Evolutionary conservation across 1,284 basidiomycete genomes (phyloP).

Genomic region (Cutaneotrichosporon cavernicola): DNA sequence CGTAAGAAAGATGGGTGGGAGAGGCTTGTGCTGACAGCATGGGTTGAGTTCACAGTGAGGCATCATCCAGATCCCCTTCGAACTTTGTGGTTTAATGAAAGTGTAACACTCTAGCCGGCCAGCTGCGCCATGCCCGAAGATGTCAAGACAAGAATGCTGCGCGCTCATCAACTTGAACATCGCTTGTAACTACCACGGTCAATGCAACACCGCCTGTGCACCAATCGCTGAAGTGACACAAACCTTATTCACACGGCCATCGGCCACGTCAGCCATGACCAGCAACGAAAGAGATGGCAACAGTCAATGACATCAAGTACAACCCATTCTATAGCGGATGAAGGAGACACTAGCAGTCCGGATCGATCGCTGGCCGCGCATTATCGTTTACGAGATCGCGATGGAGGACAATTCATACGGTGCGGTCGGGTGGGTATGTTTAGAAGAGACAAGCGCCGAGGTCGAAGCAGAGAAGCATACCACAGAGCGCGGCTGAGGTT

Average conservation of each 20-base stretch:
- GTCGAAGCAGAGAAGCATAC: conserved; percentile 19
- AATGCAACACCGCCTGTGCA: too few species aligned
- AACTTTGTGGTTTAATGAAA: too few species aligned
- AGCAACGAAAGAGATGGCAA: not conserved
- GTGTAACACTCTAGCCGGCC: too few species aligned
- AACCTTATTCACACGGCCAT: not conserved
- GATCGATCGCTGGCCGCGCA: not conserved
- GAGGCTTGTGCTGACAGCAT: too few species aligned
- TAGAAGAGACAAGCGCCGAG: conserved; percentile 27
- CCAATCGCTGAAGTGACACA: too few species aligned
- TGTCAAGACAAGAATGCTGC: too few species aligned
- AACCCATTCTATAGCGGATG: conserved; percentile 6
- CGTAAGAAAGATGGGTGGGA: not conserved
- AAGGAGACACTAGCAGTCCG: not conserved
- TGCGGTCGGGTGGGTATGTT: not conserved
- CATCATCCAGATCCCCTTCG: too few species aligned
- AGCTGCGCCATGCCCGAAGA: too few species aligned
- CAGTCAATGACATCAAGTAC: conserved; percentile 3
- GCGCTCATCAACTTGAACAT: too few species aligned
- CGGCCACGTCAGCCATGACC: not conserved
- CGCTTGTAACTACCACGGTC: too few species aligned
- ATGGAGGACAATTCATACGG: not conserved
- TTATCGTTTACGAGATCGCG: not conserved
- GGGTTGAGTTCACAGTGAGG: too few species aligned
- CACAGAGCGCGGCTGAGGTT: conserved; percentile 22